Percentiles rank a stretch among this genome's conserved stretches.
These are phyloP conservation scores for Naematelia aurantialba DNA, from an alignment of 768 basidiomycete genomes.

Conservation along the genomic window DNA sequence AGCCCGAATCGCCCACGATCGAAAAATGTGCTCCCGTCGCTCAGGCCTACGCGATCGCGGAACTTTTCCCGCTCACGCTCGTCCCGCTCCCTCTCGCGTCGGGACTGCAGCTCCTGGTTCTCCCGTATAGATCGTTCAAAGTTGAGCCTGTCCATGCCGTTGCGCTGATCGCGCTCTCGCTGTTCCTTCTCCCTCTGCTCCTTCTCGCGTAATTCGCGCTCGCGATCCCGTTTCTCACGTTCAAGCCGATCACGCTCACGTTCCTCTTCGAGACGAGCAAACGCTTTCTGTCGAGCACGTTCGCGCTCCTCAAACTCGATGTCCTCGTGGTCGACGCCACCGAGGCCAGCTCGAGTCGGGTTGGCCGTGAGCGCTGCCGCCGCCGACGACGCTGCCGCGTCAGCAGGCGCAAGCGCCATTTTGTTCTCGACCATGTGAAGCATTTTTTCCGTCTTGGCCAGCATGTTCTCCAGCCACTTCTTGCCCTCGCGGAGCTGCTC, in stretches of 20 bases:
- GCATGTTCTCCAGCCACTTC: slow-evolving; percentile 45
- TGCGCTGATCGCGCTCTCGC: not conserved
- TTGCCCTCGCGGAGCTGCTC: slow-evolving; percentile 49
- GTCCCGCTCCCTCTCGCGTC: too few species aligned
- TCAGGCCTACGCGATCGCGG: slow-evolving; percentile 13
- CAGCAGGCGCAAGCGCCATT: slow-evolving; percentile 29
- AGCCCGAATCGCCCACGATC: not conserved
- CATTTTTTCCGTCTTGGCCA: slow-evolving; percentile 44
- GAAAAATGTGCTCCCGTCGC: slow-evolving; percentile 6
- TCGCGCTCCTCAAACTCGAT: slow-evolving; percentile 45
- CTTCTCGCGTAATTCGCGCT: slow-evolving; percentile 12
- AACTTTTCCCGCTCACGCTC: slow-evolving; percentile 9
- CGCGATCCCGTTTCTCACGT: slow-evolving; percentile 26
- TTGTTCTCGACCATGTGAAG: slow-evolving; percentile 46
- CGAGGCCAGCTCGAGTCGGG: slow-evolving; percentile 5
- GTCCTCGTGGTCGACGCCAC: slow-evolving; percentile 18
- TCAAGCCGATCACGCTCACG: slow-evolving; percentile 32
- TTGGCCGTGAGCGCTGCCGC: slow-evolving; percentile 2
- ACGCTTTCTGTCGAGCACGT: slow-evolving; percentile 33
- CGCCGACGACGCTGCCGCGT: slow-evolving; percentile 4
- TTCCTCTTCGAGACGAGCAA: slow-evolving; percentile 33
- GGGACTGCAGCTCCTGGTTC: not conserved
- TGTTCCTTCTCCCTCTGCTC: slow-evolving; percentile 7
- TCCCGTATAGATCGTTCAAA: not conserved
- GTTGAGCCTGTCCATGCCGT: not conserved